phyloP scores from a whole-genome alignment of 139 green algal species.

The Chlamydomonas sp. region DNA sequence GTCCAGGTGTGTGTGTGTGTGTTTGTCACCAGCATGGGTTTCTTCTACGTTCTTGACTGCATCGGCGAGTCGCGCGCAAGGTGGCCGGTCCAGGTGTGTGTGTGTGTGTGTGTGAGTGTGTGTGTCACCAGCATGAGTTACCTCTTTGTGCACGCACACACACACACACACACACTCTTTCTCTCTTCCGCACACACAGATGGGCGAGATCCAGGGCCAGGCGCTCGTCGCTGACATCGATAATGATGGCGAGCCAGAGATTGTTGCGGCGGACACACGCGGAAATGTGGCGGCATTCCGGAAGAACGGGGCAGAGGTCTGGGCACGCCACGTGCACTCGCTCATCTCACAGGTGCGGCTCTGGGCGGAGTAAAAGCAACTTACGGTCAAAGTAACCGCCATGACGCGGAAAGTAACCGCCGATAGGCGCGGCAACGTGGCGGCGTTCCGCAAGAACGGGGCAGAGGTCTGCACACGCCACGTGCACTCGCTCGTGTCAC shows the following conservation, averaged over 20 bases:
- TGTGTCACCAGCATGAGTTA: no score
- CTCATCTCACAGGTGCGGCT: conserved; percentile 6
- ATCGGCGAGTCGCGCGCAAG: conserved; percentile 42
- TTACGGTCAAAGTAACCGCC: no score
- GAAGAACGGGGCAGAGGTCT: conserved; percentile 70
- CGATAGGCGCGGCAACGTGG: conserved; percentile 83
- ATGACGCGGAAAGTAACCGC: conserved; percentile 61
- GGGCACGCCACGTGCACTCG: conserved; percentile 80
- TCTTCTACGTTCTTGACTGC: conserved; percentile 86
- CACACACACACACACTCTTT: no score
- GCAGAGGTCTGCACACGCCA: conserved; percentile 90
- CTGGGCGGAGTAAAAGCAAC: no score
- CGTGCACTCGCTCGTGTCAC: conserved; percentile 36
- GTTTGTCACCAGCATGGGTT: conserved; percentile 89
- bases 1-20: conserved; percentile 38
- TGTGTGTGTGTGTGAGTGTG: no score
- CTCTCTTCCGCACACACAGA: no score
- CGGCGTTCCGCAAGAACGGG: conserved; percentile 57
- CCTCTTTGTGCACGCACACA: conserved; percentile 21
- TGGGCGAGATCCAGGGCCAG: conserved; percentile 91
- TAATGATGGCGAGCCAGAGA: conserved; percentile 79
- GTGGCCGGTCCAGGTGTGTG: conserved; percentile 70
- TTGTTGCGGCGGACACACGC: conserved; percentile 69
- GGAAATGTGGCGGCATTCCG: conserved; percentile 83
- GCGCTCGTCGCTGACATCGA: conserved; percentile 84